phyloP scores from a whole-genome alignment of 768 basidiomycete species.

The Hygrocybe punicea region DNA sequence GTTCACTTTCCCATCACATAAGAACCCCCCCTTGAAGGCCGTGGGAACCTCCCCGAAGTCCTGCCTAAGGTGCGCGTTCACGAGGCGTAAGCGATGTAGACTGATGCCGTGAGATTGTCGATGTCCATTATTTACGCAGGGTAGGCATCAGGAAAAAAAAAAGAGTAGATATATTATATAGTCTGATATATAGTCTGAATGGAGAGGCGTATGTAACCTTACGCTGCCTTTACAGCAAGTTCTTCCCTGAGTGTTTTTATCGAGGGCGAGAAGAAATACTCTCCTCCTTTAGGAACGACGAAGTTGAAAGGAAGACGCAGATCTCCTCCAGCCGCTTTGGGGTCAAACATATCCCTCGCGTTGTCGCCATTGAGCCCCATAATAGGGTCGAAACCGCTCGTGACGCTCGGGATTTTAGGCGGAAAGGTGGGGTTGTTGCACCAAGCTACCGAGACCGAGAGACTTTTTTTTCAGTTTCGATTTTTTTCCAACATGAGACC shows the following conservation, averaged over 20 bases:
- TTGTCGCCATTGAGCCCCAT: constrained; percentile 36
- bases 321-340: constrained; percentile 28
- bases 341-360: constrained; percentile 30
- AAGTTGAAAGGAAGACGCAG: constrained; percentile 35
- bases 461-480: neutral
- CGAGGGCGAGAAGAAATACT: constrained; percentile 53
- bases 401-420: constrained; percentile 24
- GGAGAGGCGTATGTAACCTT: too few relatives aligned
- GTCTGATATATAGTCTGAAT: too few relatives aligned
- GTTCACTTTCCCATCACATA: too few relatives aligned
- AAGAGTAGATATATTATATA: too few relatives aligned
- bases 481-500: too few relatives aligned
- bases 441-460: constrained; percentile 30
- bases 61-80: too few relatives aligned
- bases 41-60: too few relatives aligned
- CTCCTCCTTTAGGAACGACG: constrained; percentile 47
- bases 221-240: constrained; percentile 14
- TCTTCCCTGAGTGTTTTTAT: constrained; percentile 43
- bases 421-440: constrained; percentile 39
- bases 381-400: constrained; percentile 46
- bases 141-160: too few relatives aligned
- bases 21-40: too few relatives aligned
- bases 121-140: too few relatives aligned
- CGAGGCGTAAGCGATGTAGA: too few relatives aligned
- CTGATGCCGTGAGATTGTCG: too few relatives aligned